Evolutionary conservation across 1,284 basidiomycete species (phyloP).

Genomic region (Puccinia brachypodii): DNA sequence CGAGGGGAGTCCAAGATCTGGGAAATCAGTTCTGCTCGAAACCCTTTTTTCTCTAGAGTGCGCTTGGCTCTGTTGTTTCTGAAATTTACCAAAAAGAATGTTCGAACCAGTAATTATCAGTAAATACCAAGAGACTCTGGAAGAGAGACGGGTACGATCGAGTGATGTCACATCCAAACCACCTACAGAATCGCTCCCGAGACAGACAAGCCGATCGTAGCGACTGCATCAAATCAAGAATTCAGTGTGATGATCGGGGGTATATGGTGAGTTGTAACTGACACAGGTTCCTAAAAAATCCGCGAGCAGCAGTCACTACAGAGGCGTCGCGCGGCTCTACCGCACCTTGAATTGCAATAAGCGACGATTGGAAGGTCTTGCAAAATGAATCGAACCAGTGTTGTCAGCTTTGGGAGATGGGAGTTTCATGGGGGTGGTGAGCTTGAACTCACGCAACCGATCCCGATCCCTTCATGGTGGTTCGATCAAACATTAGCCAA

Average conservation of each 20-base stretch:
- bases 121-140: not conserved
- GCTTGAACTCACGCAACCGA: not conserved
- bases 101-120: not conserved
- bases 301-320: constrained; percentile 1
- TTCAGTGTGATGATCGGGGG: not conserved
- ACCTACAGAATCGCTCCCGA: not conserved
- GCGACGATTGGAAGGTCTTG: not conserved
- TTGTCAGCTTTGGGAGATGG: not conserved
- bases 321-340: not conserved
- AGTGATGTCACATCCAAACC: not conserved
- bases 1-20: not conserved
- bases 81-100: not conserved
- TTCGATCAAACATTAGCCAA: not conserved
- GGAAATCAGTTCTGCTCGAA: not conserved
- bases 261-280: too few relatives aligned
- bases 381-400: not conserved
- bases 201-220: not conserved
- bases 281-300: not conserved
- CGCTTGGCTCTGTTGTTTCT: not conserved
- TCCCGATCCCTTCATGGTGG: not conserved
- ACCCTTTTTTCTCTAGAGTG: not conserved
- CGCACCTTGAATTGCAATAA: not conserved
- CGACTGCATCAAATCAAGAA: not conserved
- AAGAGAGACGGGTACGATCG: too few relatives aligned
- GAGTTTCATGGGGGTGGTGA: not conserved